Evolutionary conservation across 805 yeast genomes (phyloP), one percentile per base, ranked within the genome.

Genomic region (Ogataea salicorniae): DNA sequence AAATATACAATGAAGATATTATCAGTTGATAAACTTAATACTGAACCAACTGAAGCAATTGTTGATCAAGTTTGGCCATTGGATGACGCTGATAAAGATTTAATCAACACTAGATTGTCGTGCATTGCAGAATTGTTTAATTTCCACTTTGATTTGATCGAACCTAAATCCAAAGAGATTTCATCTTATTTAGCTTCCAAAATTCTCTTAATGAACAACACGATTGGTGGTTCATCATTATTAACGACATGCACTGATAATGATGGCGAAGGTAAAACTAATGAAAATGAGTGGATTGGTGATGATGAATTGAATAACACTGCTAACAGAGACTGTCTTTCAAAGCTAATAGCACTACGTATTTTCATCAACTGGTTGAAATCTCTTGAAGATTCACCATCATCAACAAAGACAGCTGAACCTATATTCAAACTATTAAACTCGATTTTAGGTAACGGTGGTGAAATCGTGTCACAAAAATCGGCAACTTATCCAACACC

Each of bases 401-500:
- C 74, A 2, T 64, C 74, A 2, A 66, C 56, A 3, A 70, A 73
- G 14, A 66, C 75, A 38, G 79, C 84, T 0, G 77, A 74, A 46
- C 87, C 89, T 15, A 81, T 86, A 0, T 64, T 88, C 51, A 86
- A 84, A 56, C 66, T 89, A 26, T 70, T 89, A 31, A 71, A 79
- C 34, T 79, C 89, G 1, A 69, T 87, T 34, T 77, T 89, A 42
- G 79, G 81, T 1, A 83, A 83, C 60, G 85, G 86, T 40, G 96
- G 96, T 29, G 96, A 90, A 57, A 74, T 89, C 33, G 78, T 83
- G 2, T 52, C 76, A 45, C 61, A 64, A 49, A 71, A 72, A 46
- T 56, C 72, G 5, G 68, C 64, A 9, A 64, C 67, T 16, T 72
- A 65, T 54, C 82, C 85, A 15, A 85, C 95, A 0, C 95, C 96